phyloP scores from a whole-genome alignment of 305 asterid species.

The Plantago lanceolata region DNA sequence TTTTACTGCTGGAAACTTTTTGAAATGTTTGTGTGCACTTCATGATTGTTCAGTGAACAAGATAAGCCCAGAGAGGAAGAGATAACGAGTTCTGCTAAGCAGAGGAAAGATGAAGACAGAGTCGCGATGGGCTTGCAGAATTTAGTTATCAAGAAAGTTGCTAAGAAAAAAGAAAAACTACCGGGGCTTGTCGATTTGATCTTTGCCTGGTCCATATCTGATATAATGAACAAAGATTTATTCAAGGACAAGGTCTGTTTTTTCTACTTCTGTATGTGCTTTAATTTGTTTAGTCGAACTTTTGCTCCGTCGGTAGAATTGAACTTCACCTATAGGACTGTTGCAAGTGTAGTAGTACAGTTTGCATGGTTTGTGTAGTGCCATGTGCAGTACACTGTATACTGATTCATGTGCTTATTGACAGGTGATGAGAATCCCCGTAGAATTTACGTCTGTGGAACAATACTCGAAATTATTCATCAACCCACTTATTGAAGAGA shows the following conservation, averaged over 20 bases:
- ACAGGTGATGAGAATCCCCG: constrained; percentile 37
- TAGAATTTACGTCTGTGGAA: constrained; percentile 27
- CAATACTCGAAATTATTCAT: constrained; percentile 34
- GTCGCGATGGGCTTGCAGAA: neutral
- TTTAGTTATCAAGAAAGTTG: neutral
- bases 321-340: neutral
- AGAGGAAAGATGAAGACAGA: neutral
- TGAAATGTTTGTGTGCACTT: neutral
- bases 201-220: constrained; percentile 47
- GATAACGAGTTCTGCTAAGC: neutral
- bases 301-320: neutral
- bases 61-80: neutral
- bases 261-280: neutral
- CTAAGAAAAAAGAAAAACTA: neutral
- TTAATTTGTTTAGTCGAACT: no score
- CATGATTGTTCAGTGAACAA: neutral
- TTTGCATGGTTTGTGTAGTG: no score
- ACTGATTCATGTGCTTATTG: neutral
- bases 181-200: constrained; percentile 24
- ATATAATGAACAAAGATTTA: constrained; percentile 38
- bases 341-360: no score
- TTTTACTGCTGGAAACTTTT: neutral
- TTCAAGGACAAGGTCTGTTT: constrained; percentile 31
- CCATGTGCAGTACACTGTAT: neutral
- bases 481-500: constrained; percentile 45